Base-by-base conservation (phyloP, 768 basidiomycete genomes). In the Nevesoporus exiguus region DNA sequence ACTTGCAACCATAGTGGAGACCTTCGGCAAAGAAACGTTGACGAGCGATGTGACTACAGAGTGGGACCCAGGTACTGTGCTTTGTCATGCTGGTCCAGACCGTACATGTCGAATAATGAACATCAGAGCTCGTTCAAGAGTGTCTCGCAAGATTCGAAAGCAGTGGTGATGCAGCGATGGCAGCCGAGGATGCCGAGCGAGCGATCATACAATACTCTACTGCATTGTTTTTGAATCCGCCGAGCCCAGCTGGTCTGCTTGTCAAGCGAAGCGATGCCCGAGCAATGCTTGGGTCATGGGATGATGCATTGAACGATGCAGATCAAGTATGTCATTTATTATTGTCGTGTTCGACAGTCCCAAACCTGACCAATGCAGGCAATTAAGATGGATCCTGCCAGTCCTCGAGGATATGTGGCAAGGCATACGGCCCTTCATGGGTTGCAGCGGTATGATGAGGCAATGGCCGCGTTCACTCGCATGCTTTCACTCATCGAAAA, bases 251-350 rank as follows among this genome's bases (percentile, higher is more conserved):
- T 0, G 27, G 43, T 19, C 45, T 58, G 2, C 29, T 61, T n/a
- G 29, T 61, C 4, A 42, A 58, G 21, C 55, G 55, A 25, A 53
- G 56, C 49, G 48, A 17, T 5, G 47, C 17, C 2, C 24, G 10
- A 5, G 47, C 15, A 5, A 36, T 4, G n/a, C 24, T 11, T 47
- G 47, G 15, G 6, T 22, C 13, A 7, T 60, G 58, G 50, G 53
- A 52, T 1, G 56, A 55, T 17, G 53, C 59, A 1, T 21, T 64
- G 39, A 34, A 31, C 1, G 59, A 63, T 15, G 59, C 62, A 17
- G 44, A 63, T 19, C 19, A 51, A 25, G 62, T 56, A 49, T 29
- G 13, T 15, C 1, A 2, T 15, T 34, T 11, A 13, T 11, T 3
- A 2, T 17, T 5, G 17, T 1, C 3, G 0, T 27, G 0, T 29